phyloP scores from a whole-genome alignment of 164 flowering plant species.

The Houttuynia cordata region DNA sequence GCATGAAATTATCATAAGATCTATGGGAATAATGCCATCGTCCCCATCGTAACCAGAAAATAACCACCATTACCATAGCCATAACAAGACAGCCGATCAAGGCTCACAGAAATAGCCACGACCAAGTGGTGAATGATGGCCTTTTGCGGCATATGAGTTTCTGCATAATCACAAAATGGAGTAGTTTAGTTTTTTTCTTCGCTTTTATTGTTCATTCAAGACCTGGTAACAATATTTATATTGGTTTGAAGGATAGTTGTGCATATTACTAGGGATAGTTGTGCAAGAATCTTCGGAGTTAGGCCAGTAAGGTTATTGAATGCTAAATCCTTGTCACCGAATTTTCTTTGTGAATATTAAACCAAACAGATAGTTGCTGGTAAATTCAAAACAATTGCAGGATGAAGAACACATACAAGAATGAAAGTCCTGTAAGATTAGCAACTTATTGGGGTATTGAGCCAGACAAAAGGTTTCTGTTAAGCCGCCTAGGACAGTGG shows the following conservation, averaged over 20 bases:
- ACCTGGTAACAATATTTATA: background rate
- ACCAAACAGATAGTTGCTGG: background rate
- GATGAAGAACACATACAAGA: slow-evolving; percentile 57
- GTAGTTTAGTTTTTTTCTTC: too few species aligned
- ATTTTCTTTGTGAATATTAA: background rate
- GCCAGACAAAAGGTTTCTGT: slow-evolving; percentile 64
- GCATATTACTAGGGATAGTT: slow-evolving; percentile 45
- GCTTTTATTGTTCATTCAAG: too few species aligned
- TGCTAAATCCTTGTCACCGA: slow-evolving; percentile 66
- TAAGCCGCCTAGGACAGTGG: slow-evolving; percentile 61
- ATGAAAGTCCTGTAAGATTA: slow-evolving; percentile 68
- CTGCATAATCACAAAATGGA: slow-evolving; percentile 28
- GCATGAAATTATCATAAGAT: slow-evolving; percentile 45
- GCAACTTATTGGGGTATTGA: slow-evolving; percentile 65
- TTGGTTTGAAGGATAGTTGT: background rate
- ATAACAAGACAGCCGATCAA: slow-evolving; percentile 50
- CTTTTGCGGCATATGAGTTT: slow-evolving; percentile 20
- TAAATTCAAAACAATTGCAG: slow-evolving; percentile 1
- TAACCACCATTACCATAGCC: slow-evolving; percentile 37
- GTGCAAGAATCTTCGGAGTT: slow-evolving; percentile 66
- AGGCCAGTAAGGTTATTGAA: slow-evolving; percentile 89
- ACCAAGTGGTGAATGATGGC: slow-evolving; percentile 31
- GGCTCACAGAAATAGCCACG: slow-evolving; percentile 40
- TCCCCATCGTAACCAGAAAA: slow-evolving; percentile 59
- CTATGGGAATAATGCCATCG: slow-evolving; percentile 36